Evolutionary conservation across 2,329 filamentous ascomycete genomes (phyloP).

Genomic region (Fusarium oxysporum): DNA sequence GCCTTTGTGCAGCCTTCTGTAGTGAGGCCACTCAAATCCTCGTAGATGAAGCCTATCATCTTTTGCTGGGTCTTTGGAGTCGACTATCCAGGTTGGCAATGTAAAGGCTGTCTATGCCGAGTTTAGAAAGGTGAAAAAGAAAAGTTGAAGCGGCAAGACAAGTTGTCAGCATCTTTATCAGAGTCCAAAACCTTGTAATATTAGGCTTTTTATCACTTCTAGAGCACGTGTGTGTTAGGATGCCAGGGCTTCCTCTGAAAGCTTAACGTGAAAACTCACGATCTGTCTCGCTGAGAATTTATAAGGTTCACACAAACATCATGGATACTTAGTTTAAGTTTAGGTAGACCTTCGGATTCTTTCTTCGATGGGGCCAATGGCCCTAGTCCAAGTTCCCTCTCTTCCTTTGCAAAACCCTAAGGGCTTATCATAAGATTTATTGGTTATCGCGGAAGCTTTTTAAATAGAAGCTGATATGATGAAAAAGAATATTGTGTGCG

Average conservation of each 20-base stretch:
- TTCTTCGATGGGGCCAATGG: no score
- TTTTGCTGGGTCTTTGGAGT: no score
- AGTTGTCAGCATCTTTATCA: accelerated
- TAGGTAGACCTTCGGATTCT: no score
- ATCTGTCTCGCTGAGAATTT: neutral
- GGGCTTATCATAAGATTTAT: no score
- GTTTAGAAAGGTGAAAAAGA: accelerated
- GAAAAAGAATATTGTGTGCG: no score
- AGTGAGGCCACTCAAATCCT: no score
- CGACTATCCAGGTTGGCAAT: neutral
- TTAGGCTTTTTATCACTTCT: neutral
- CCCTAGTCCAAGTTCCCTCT: no score
- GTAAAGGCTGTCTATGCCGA: neutral
- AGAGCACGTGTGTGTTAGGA: neutral
- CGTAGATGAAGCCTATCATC: no score
- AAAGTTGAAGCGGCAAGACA: neutral
- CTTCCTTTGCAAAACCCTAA: no score
- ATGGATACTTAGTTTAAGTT: neutral
- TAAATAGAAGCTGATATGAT: no score
- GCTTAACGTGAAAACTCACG: accelerated
- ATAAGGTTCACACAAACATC: neutral
- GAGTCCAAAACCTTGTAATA: neutral
- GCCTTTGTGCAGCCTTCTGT: no score
- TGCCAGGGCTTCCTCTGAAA: neutral
- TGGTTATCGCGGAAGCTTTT: no score